Conservation (phyloP, 2,329 filamentous ascomycete species). For the Phaeophleospora eucalypticola region DNA sequence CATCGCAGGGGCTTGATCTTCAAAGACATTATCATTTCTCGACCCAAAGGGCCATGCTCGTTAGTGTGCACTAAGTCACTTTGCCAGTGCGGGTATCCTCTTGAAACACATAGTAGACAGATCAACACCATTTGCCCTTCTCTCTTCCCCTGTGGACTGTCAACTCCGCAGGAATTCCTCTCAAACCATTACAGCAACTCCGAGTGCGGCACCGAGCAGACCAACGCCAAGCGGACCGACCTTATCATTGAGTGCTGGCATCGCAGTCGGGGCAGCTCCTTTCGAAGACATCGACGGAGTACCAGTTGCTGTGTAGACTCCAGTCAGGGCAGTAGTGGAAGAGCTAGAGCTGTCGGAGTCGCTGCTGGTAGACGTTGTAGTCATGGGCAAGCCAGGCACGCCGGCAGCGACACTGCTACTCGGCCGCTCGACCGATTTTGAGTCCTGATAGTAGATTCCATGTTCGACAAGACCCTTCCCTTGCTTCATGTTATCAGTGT, state of each 20-base stretch:
- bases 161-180: too few species aligned
- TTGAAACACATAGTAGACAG: too few species aligned
- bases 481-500: slow-evolving; percentile 45
- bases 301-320: slow-evolving; percentile 37
- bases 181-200: not conserved
- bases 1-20: not conserved
- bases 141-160: too few species aligned
- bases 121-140: too few species aligned
- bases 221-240: not conserved
- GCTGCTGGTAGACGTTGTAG: slow-evolving; percentile 11
- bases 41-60: not conserved
- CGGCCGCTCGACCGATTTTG: slow-evolving; percentile 36
- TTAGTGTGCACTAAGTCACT: not conserved
- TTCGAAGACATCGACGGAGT: slow-evolving; percentile 25
- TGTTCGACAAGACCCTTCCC: slow-evolving; percentile 57
- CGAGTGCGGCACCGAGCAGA: not conserved
- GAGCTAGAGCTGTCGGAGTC: slow-evolving; percentile 7
- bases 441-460: slow-evolving; percentile 51
- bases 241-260: not conserved
- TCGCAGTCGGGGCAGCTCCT: not conserved
- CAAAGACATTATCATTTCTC: not conserved
- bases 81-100: not conserved
- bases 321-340: slow-evolving; percentile 27
- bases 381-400: slow-evolving; percentile 31
- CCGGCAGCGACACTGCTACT: slow-evolving; percentile 30